These are phyloP conservation scores for Wallacemonas collosoma DNA, from an alignment of 208 protist genomes.

Conservation along the genomic window DNA sequence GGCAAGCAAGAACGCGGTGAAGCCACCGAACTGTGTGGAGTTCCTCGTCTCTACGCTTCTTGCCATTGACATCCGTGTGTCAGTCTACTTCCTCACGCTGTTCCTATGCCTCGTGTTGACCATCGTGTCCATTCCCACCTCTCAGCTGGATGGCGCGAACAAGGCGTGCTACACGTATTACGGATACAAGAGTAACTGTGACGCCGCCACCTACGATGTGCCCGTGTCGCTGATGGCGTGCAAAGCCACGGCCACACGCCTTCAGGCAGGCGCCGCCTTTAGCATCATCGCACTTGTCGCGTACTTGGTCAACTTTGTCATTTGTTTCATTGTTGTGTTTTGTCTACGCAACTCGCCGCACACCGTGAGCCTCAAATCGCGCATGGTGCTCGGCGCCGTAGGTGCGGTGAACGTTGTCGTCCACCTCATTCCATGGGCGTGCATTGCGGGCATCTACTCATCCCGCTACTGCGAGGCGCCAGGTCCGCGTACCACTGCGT, in stretches of 20 bases:
- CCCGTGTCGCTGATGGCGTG: slow-evolving; percentile 42
- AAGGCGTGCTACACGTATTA: slow-evolving; percentile 73
- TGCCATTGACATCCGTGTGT: slow-evolving; percentile 35
- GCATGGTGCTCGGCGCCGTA: slow-evolving; percentile 36
- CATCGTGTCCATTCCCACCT: slow-evolving; percentile 48
- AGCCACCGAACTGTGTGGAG: slow-evolving; percentile 49
- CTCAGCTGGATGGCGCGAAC: slow-evolving; percentile 44
- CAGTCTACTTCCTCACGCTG: slow-evolving; percentile 34
- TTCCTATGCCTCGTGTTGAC: slow-evolving; percentile 42
- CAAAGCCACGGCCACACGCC: slow-evolving; percentile 22
- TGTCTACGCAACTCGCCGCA: slow-evolving; percentile 27
- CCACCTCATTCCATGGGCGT: slow-evolving; percentile 57
- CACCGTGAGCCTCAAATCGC: slow-evolving; percentile 18
- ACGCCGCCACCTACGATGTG: slow-evolving; percentile 37
- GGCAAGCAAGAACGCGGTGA: background rate
- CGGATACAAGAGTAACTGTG: slow-evolving; percentile 77
- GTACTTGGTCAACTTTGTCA: slow-evolving; percentile 33
- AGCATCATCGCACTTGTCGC: slow-evolving; percentile 53
- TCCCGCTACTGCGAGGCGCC: slow-evolving; percentile 24
- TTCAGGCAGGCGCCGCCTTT: slow-evolving; percentile 65
- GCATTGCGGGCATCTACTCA: slow-evolving; percentile 43
- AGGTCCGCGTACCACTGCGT: slow-evolving; percentile 21
- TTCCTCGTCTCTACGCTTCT: slow-evolving; percentile 33
- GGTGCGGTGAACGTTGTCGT: slow-evolving; percentile 28
- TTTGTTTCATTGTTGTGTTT: slow-evolving; percentile 29